Conservation (phyloP, 108 stramenopile species). For the Pseudonitzschia multistriata region DNA sequence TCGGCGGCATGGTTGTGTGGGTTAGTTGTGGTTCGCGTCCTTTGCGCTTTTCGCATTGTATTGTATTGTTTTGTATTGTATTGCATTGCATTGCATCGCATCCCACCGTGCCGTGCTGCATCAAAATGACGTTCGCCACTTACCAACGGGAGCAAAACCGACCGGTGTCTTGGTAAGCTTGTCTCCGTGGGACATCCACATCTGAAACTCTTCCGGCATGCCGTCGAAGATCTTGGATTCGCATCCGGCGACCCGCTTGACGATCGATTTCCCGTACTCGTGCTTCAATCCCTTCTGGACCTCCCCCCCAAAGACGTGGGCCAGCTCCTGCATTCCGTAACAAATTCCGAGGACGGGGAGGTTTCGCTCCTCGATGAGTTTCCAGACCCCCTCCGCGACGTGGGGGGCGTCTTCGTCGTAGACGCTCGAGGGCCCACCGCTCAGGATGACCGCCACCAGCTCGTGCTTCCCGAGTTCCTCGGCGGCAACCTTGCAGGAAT, state of each 20-base stretch:
- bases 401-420: slow-evolving; percentile 97
- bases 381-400: slow-evolving; percentile 90
- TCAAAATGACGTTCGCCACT: slow-evolving; percentile 13
- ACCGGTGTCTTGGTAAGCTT: slow-evolving; percentile 85
- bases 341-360: slow-evolving; percentile 97
- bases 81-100: no score
- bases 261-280: slow-evolving; percentile 95
- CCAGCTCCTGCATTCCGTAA: slow-evolving; percentile 96
- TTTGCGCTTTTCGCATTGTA: no score
- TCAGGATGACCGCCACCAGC: slow-evolving; percentile 89
- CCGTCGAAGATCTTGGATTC: slow-evolving; percentile 72
- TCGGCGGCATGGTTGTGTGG: no score
- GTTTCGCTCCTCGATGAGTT: slow-evolving; percentile 76
- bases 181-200: slow-evolving; percentile 99
- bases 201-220: slow-evolving; percentile 77
- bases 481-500: slow-evolving; percentile 88
- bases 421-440: slow-evolving; percentile 92
- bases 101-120: no score
- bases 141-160: slow-evolving; percentile 88
- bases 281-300: slow-evolving; percentile 89
- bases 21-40: no score
- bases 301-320: slow-evolving; percentile 86
- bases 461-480: slow-evolving; percentile 79
- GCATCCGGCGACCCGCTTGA: slow-evolving; percentile 66
- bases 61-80: no score